A percentile compares a stretch with the other conserved stretches of the same genome.
phyloP scores from a whole-genome alignment of 2,329 filamentous ascomycete species.

The Davidsoniella australis region DNA sequence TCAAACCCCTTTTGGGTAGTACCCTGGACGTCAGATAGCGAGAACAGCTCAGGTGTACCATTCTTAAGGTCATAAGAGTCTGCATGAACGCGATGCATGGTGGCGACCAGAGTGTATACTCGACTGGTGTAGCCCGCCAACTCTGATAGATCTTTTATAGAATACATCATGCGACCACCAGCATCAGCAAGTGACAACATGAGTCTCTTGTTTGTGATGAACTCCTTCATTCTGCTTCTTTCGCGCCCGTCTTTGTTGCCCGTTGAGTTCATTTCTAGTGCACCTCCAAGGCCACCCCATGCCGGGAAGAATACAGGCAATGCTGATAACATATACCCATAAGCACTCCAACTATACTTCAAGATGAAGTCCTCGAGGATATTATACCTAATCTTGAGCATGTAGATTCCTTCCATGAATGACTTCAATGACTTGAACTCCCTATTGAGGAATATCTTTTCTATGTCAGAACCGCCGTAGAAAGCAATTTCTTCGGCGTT shows the following conservation, averaged over 20 bases:
- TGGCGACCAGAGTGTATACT: constrained; percentile 89
- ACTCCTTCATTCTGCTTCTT: constrained; percentile 85
- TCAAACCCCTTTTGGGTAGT: constrained; percentile 92
- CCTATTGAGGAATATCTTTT: constrained; percentile 78
- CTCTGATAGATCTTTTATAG: constrained; percentile 93
- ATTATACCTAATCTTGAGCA: constrained; percentile 94
- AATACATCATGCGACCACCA: constrained; percentile 98
- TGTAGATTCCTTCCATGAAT: constrained; percentile 98
- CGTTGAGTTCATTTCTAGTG: constrained; percentile 42
- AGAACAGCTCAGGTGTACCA: constrained; percentile 66
- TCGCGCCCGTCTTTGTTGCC: constrained; percentile 44
- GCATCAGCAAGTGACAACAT: constrained; percentile 96
- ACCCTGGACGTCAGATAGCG: constrained; percentile 78
- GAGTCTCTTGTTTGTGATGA: constrained; percentile 96
- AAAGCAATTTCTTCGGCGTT: constrained; percentile 98
- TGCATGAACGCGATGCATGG: constrained; percentile 82
- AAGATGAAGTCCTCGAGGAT: constrained; percentile 96
- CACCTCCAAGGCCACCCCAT: constrained; percentile 72
- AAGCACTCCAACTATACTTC: constrained; percentile 97
- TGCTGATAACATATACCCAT: constrained; percentile 85
- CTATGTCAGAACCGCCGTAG: constrained; percentile 88
- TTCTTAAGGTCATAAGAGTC: constrained; percentile 59
- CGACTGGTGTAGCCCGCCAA: constrained; percentile 89
- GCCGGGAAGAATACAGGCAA: constrained; percentile 86
- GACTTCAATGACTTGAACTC: constrained; percentile 85